Base-by-base conservation (phyloP, 345 rosid genomes). In the Gossypium herbaceum region DNA sequence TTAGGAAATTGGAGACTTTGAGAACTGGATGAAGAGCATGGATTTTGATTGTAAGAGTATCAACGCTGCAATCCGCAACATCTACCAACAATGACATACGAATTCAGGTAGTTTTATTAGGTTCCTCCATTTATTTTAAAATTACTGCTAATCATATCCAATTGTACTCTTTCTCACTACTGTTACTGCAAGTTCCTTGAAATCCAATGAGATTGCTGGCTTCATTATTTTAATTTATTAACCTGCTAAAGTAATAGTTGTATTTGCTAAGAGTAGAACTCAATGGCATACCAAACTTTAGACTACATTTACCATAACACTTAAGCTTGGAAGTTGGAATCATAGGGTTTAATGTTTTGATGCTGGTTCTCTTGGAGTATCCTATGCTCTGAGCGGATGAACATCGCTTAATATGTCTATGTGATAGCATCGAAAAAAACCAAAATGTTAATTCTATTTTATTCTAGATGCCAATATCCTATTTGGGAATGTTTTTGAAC, bases 21-120 rank as follows among this genome's bases (percentile, higher is more conserved):
- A 94, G 89, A 91, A 94, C 80, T 90, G 95, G 97, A 85, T 92
- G 93, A 94, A 85, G 97, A 88, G 88, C 7, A 94, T 94, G 98
- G 97, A 94, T 75, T 89, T 82, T 74, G 96, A 92, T 75, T 88
- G 95, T 59, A 91, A 87, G 80, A 90, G 88, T 83, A 88, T 94
- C 73, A 91, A 78, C 65, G 80, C 94, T 52, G 94, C 98, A 20
- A 90, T 94, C 75, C 83, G 82, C 71, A 88, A 86, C 75, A 91
- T 92, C 74, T 91, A 92, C 65, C 83, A 86, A 76, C 80, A 82
- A 7, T 86, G 78, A 83, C 39, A 16, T 2, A 50, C 34, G 7
- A 2, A 50, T 12, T 13, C 17, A 51, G 19, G 17, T 24, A 41
- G 11, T n/a, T 34, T 5, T 34, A 34, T 34, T 34, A 34, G 41